A percentile compares a stretch with the other conserved stretches of the same genome.
Evolutionary conservation across 2,329 filamentous ascomycete genomes (phyloP).

Genomic region (Colletotrichum liaoningense): DNA sequence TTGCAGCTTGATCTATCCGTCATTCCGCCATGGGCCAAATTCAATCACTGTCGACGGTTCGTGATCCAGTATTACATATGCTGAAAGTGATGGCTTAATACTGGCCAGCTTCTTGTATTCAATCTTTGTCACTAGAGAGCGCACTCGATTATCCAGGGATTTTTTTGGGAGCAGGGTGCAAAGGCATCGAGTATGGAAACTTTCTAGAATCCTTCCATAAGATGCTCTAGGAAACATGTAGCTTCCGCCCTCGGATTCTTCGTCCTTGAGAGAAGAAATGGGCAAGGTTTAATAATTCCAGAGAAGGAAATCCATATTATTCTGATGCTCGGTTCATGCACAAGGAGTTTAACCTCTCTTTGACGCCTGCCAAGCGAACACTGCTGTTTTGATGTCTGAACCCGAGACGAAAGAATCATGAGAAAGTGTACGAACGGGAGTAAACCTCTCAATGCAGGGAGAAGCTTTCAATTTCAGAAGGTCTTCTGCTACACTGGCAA

Average conservation of each 20-base stretch:
- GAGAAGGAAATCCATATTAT: background rate
- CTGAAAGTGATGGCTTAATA: too few species aligned
- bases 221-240: background rate
- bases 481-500: background rate
- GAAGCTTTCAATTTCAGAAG: background rate
- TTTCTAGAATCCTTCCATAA: background rate
- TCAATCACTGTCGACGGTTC: too few species aligned
- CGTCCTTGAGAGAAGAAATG: background rate
- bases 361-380: constrained; percentile 12
- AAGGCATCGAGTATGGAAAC: background rate
- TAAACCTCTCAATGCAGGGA: background rate
- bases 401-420: background rate
- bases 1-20: background rate
- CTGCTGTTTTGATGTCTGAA: background rate
- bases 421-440: background rate
- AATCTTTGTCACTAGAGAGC: background rate
- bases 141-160: background rate
- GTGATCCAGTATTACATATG: background rate
- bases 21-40: background rate
- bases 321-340: background rate
- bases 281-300: background rate
- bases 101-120: background rate
- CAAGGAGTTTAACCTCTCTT: background rate
- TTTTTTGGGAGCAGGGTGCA: background rate
- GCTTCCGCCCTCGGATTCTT: background rate